Evolutionary conservation across 179 eudicot genomes (phyloP).

Genomic region (Beta corolliflora): DNA sequence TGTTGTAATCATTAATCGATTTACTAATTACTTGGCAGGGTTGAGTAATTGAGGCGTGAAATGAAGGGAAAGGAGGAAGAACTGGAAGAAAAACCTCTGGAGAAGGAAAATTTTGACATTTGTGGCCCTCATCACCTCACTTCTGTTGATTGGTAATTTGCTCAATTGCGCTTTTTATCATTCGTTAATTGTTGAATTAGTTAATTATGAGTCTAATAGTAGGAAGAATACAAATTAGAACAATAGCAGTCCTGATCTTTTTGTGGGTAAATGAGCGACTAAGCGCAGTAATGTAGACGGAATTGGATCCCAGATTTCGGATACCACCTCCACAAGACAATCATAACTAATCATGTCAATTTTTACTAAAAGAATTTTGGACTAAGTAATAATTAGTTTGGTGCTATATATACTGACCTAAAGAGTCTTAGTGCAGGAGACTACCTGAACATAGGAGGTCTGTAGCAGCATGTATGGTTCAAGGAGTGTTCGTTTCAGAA

Average conservation of each 20-base stretch:
- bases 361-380: too few relatives aligned
- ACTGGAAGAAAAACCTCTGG: slow-evolving; percentile 32
- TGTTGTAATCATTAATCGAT: not conserved
- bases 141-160: slow-evolving; percentile 55
- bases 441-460: slow-evolving; percentile 56
- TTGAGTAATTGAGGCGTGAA: not conserved
- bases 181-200: too few relatives aligned
- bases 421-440: slow-evolving; percentile 40
- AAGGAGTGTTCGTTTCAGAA: slow-evolving; percentile 74
- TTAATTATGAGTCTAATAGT: too few relatives aligned
- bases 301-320: too few relatives aligned
- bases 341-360: too few relatives aligned
- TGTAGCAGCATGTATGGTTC: slow-evolving; percentile 72
- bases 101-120: slow-evolving; percentile 51
- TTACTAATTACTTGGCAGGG: not conserved
- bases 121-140: slow-evolving; percentile 64
- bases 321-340: too few relatives aligned
- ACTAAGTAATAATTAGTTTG: not conserved
- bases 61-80: slow-evolving; percentile 24
- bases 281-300: too few relatives aligned
- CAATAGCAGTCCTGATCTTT: too few relatives aligned
- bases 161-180: not conserved
- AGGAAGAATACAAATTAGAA: too few relatives aligned
- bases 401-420: not conserved
- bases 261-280: too few relatives aligned